Percentiles rank a stretch among this genome's conserved stretches.
Conservation (phyloP, 2,329 filamentous ascomycete species). For the Septoria linicola region DNA sequence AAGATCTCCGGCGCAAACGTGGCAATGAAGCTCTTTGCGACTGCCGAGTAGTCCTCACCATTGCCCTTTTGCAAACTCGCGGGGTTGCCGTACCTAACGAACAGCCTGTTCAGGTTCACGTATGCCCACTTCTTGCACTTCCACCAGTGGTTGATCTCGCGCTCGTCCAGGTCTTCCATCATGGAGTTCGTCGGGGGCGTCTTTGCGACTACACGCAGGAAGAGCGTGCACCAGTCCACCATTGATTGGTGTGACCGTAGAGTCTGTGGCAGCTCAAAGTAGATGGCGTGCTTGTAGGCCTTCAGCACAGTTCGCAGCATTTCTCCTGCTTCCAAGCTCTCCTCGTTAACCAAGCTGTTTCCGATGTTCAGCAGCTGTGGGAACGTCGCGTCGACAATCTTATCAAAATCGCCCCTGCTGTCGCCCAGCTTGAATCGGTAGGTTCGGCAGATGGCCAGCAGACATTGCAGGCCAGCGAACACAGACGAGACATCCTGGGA, state of each 20-base stretch:
- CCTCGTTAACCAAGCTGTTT: slow-evolving; percentile 83
- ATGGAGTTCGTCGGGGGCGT: slow-evolving; percentile 75
- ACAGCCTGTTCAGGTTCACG: slow-evolving; percentile 93
- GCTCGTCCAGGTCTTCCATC: slow-evolving; percentile 75
- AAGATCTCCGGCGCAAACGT: slow-evolving; percentile 95
- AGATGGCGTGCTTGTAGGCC: slow-evolving; percentile 97
- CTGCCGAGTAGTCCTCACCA: slow-evolving; percentile 72
- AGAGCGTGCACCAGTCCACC: slow-evolving; percentile 94
- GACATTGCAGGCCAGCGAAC: slow-evolving; percentile 88
- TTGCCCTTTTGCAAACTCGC: slow-evolving; percentile 70
- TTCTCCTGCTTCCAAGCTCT: slow-evolving; percentile 89
- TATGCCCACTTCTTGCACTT: slow-evolving; percentile 99
- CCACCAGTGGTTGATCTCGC: slow-evolving; percentile 97
- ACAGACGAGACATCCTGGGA: slow-evolving; percentile 83
- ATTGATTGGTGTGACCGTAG: slow-evolving; percentile 79
- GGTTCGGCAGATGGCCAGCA: slow-evolving; percentile 90
- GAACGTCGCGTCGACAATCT: slow-evolving; percentile 88
- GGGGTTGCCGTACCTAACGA: slow-evolving; percentile 90
- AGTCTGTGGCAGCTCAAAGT: slow-evolving; percentile 77
- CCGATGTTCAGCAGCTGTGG: slow-evolving; percentile 83
- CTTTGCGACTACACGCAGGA: slow-evolving; percentile 86
- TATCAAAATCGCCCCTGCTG: slow-evolving; percentile 82
- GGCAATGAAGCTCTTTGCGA: slow-evolving; percentile 85
- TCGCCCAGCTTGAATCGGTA: slow-evolving; percentile 91
- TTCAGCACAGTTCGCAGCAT: slow-evolving; percentile 96